These are phyloP conservation scores for Annulohypoxylon truncatum DNA, from an alignment of 2,329 filamentous ascomycete genomes.

Conservation along the genomic window DNA sequence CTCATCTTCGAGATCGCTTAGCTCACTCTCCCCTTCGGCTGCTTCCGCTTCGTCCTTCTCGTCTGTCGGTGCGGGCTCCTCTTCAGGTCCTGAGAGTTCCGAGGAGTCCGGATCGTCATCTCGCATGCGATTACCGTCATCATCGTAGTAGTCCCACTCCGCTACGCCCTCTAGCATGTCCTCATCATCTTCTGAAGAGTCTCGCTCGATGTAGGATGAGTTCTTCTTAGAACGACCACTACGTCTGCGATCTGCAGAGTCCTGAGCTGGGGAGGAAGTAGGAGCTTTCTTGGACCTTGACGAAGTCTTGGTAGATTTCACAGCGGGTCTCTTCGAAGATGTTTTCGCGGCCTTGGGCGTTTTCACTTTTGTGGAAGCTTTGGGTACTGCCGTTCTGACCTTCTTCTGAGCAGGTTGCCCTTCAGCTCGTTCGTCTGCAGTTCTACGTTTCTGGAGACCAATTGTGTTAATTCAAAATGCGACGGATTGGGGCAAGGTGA, in stretches of 20 bases:
- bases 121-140: slow-evolving; percentile 50
- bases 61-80: slow-evolving; percentile 24
- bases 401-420: slow-evolving; percentile 59
- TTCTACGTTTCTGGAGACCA: slow-evolving; percentile 66
- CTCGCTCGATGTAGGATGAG: slow-evolving; percentile 66
- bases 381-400: slow-evolving; percentile 49
- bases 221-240: slow-evolving; percentile 63
- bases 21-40: not conserved
- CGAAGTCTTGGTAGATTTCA: slow-evolving; percentile 43
- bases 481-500: not conserved
- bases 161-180: slow-evolving; percentile 72
- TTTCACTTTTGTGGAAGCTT: slow-evolving; percentile 50
- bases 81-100: slow-evolving; percentile 44
- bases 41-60: not conserved
- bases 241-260: slow-evolving; percentile 63
- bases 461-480: slow-evolving; percentile 44
- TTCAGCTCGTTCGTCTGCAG: slow-evolving; percentile 61
- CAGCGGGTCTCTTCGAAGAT: slow-evolving; percentile 41
- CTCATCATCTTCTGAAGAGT: slow-evolving; percentile 68
- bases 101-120: slow-evolving; percentile 46
- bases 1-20: slow-evolving; percentile 8
- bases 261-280: slow-evolving; percentile 49
- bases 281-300: slow-evolving; percentile 47
- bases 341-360: slow-evolving; percentile 51
- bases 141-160: slow-evolving; percentile 66